phyloP scores from a whole-genome alignment of 2,329 filamentous ascomycete genomes.

The Apiospora koreana region DNA sequence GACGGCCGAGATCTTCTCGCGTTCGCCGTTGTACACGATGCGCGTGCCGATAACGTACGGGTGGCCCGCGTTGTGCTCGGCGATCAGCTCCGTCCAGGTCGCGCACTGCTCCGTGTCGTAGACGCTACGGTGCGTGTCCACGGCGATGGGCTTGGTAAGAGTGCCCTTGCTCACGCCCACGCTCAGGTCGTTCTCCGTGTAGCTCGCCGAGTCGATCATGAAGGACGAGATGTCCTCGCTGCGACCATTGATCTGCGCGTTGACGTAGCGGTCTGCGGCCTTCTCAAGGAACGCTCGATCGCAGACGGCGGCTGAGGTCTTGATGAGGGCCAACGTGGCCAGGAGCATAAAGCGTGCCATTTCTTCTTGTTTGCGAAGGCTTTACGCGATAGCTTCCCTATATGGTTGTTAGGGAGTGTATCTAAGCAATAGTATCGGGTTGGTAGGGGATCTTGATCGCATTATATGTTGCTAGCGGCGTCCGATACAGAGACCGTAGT shows the following conservation, averaged over 20 bases:
- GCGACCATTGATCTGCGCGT: constrained; percentile 24
- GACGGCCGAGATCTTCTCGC: constrained; percentile 25
- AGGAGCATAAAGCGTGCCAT: background rate
- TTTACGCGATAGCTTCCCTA: too few species aligned
- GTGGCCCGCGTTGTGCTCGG: constrained; percentile 27
- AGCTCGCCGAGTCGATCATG: constrained; percentile 23
- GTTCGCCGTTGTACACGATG: constrained; percentile 26
- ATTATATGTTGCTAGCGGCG: background rate
- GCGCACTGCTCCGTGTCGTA: constrained; percentile 35
- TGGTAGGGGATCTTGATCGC: background rate
- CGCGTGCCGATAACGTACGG: constrained; percentile 37
- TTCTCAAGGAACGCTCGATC: constrained; percentile 24
- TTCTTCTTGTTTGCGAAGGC: background rate
- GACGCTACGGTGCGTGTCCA: constrained; percentile 35
- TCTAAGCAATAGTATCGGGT: background rate
- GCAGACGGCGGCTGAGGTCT: constrained; percentile 18
- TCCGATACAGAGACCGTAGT: background rate
- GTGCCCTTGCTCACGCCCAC: constrained; percentile 24
- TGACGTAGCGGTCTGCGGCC: constrained; percentile 25
- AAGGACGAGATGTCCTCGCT: constrained; percentile 18
- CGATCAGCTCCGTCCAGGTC: constrained; percentile 43
- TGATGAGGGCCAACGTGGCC: background rate
- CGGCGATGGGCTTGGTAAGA: constrained; percentile 30
- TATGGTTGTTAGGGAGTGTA: background rate
- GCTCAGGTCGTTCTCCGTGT: constrained; percentile 35